Base-by-base conservation (phyloP, 2,329 filamentous ascomycete genomes). In the Fonsecaea monophora region DNA sequence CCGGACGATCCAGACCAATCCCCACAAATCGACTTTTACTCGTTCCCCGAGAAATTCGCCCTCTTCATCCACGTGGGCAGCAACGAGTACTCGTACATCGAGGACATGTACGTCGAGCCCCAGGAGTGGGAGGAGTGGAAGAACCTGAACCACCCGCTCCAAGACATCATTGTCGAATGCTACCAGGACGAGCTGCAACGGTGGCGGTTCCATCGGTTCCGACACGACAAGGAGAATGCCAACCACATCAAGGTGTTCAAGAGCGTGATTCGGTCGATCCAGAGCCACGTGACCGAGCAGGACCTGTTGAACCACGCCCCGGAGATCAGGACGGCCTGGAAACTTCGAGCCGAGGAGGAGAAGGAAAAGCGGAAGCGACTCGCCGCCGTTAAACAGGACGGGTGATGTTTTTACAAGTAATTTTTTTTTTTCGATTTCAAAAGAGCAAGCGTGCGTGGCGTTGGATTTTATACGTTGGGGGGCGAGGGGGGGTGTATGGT, bases 91-190 rank as follows among this genome's bases (percentile, higher is more conserved):
- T 83, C 87, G 64, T 82, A 80, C 69, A 96, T 91, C 73, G 87
- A 82, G 13, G 82, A 86, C 40, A 85, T 97, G 73, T 82, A 87
- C 75, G 81, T 98, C 54, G 89, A 89, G 0, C 85, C 89, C 10
- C 81, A 86, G 0, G 94, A 98, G 77, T 98, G 95, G 94, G 90
- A 94, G 72, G 82, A 82, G 0, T 82, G 98, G 71, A 97, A 97
- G 79, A 78, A 80, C 1, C 80, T 94, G 60, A 82, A 85, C 38
- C 86, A 94, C 72, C 90, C 92, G 15, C 82, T 98, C n/a, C 87
- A 96, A 75, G 90, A 94, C 69, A 86, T 91, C 60, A 91, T 99
- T 67, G 90, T 98, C 62, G 95, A 99, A 80, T 97, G 93, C 77
- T 92, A 88, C 75, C 88, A 92, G 79, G 92, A 97, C 75, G 68